phyloP scores from a whole-genome alignment of 345 rosid species.

The Sisymbrium irio region DNA sequence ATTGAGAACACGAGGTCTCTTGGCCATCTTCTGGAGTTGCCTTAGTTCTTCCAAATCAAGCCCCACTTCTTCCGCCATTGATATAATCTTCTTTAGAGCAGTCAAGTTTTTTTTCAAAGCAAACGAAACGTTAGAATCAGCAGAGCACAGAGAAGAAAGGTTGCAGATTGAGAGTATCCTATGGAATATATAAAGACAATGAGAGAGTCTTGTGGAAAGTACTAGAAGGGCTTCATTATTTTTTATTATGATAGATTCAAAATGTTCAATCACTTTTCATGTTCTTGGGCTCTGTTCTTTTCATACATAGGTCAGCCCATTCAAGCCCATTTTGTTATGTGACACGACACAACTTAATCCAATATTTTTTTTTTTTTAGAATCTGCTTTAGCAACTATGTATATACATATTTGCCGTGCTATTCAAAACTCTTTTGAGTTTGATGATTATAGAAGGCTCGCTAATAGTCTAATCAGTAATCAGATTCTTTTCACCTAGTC shows the following conservation, averaged over 20 bases:
- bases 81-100: background rate
- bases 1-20: conserved; percentile 67
- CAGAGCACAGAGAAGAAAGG: background rate
- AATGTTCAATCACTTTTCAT: background rate
- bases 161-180: background rate
- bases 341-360: background rate
- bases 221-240: conserved; percentile 19
- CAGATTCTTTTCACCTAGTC: too few relatives aligned
- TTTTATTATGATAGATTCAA: too few relatives aligned
- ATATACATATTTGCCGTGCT: too few relatives aligned
- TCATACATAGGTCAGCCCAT: background rate
- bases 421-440: too few relatives aligned
- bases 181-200: background rate
- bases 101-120: background rate
- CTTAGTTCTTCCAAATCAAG: conserved; percentile 79
- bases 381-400: too few relatives aligned
- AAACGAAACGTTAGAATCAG: conserved; percentile 12
- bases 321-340: background rate
- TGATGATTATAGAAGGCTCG: too few relatives aligned
- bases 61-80: conserved; percentile 65
- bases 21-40: conserved; percentile 65
- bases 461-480: too few relatives aligned
- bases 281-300: conserved; percentile 6
- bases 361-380: too few relatives aligned
- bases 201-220: conserved; percentile 5